Percentiles rank a stretch among this genome's conserved stretches.
phyloP scores from a whole-genome alignment of 108 stramenopile species.

The Asterionellopsis glacialis region DNA sequence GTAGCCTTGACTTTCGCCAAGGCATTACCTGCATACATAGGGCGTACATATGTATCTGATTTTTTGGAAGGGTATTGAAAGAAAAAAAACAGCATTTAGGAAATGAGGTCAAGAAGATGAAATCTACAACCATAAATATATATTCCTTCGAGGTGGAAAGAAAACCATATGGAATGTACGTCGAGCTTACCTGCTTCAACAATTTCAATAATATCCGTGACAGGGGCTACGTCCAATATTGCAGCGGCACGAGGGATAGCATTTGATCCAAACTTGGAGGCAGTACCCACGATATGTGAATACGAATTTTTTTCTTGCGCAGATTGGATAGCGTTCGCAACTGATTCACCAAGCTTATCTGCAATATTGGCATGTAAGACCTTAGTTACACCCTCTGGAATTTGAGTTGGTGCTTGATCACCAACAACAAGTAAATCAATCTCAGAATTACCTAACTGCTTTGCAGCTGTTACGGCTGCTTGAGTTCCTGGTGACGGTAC shows the following conservation, averaged over 20 bases:
- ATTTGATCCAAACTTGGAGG: slow-evolving; percentile 91
- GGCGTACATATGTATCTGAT: slow-evolving; percentile 88
- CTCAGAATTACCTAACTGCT: slow-evolving; percentile 40
- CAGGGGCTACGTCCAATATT: slow-evolving; percentile 77
- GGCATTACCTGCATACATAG: slow-evolving; percentile 99
- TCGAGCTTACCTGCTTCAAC: slow-evolving; percentile 63
- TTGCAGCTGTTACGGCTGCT: slow-evolving; percentile 67
- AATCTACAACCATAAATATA: too few relatives aligned
- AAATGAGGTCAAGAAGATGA: too few relatives aligned
- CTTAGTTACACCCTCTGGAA: slow-evolving; percentile 60
- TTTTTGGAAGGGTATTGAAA: too few relatives aligned
- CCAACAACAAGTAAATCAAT: slow-evolving; percentile 63
- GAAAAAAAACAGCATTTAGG: too few relatives aligned
- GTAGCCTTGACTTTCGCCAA: slow-evolving; percentile 88
- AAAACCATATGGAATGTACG: too few relatives aligned
- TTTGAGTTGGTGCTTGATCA: slow-evolving; percentile 25
- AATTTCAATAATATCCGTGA: slow-evolving; percentile 92
- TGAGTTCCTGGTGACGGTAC: slow-evolving; percentile 56
- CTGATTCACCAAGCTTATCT: slow-evolving; percentile 54
- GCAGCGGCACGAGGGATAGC: slow-evolving; percentile 95
- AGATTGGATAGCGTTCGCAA: slow-evolving; percentile 55
- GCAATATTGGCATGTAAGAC: slow-evolving; percentile 40
- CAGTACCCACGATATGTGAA: slow-evolving; percentile 77
- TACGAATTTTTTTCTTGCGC: slow-evolving; percentile 22
- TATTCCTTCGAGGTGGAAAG: too few relatives aligned